phyloP scores from a whole-genome alignment of 2,329 filamentous ascomycete species.

The Monilinia vaccinii-corymbosi region DNA sequence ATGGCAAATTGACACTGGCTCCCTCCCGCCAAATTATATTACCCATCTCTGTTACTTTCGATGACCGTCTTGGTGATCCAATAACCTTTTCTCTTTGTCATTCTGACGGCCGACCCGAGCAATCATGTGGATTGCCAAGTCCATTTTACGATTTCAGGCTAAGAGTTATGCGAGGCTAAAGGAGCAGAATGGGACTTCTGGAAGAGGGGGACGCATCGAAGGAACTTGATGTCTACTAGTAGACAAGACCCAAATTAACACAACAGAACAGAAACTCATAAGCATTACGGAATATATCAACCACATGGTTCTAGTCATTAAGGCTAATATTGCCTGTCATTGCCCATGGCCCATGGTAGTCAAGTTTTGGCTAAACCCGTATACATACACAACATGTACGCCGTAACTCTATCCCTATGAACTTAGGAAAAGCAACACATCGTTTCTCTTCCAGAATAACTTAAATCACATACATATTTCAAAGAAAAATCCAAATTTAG shows the following conservation, averaged over 20 bases:
- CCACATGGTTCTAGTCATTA: not conserved
- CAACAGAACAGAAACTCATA: not conserved
- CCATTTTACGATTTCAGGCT: slow-evolving; percentile 2
- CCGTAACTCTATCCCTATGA: no score
- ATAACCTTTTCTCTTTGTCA: not conserved
- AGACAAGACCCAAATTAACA: not conserved
- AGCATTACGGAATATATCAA: not conserved
- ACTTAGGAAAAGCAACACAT: no score
- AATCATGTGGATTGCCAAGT: not conserved
- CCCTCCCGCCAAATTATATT: not conserved
- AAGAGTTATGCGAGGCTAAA: not conserved
- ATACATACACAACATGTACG: no score
- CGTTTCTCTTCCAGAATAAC: no score
- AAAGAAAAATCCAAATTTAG: no score
- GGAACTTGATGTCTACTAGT: not conserved
- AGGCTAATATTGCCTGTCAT: not conserved
- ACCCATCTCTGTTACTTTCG: not conserved
- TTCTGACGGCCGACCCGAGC: not conserved
- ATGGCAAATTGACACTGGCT: not conserved
- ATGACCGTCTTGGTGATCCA: not conserved
- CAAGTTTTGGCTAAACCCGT: not conserved
- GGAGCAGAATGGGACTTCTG: not conserved
- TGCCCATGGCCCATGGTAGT: no score
- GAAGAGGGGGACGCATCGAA: not conserved
- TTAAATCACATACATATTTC: no score